Evolutionary conservation across 1,139 yeast genomes (phyloP).

Genomic region (Suhomyces chickasaworum): DNA sequence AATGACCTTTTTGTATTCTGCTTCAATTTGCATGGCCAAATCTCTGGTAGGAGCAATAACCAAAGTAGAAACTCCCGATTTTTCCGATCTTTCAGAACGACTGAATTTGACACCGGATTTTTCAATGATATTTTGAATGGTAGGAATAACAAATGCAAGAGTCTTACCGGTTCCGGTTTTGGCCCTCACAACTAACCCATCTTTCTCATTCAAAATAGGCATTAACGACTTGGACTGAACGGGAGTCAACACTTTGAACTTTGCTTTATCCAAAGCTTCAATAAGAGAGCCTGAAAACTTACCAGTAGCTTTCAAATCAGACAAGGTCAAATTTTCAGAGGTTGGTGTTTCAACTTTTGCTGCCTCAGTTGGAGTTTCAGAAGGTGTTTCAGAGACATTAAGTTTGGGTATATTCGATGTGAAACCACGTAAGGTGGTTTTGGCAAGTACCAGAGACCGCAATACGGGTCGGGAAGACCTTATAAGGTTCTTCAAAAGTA

Average conservation of each 20-base stretch:
- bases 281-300: constrained; percentile 16
- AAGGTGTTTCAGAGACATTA: neutral
- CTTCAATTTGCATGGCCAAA: constrained; percentile 80
- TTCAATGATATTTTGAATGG: constrained; percentile 46
- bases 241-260: constrained; percentile 61
- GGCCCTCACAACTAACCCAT: constrained; percentile 81
- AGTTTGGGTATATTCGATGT: neutral
- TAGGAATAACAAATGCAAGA: constrained; percentile 81
- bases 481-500: constrained; percentile 4
- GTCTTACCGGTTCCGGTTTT: constrained; percentile 97
- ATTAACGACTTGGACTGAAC: constrained; percentile 76
- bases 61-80: constrained; percentile 61
- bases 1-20: constrained; percentile 56
- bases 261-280: constrained; percentile 42
- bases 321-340: constrained; percentile 7
- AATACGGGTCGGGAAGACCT: constrained; percentile 2
- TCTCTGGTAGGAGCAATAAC: constrained; percentile 92
- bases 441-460: neutral
- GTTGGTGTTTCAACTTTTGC: neutral
- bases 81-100: constrained; percentile 17
- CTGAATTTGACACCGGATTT: constrained; percentile 14
- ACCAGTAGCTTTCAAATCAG: constrained; percentile 13
- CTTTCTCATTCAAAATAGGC: constrained; percentile 59
- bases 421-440: neutral
- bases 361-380: neutral